Base-by-base conservation (phyloP, 805 yeast genomes). In the Vanderwaltozyma tropicalis region DNA sequence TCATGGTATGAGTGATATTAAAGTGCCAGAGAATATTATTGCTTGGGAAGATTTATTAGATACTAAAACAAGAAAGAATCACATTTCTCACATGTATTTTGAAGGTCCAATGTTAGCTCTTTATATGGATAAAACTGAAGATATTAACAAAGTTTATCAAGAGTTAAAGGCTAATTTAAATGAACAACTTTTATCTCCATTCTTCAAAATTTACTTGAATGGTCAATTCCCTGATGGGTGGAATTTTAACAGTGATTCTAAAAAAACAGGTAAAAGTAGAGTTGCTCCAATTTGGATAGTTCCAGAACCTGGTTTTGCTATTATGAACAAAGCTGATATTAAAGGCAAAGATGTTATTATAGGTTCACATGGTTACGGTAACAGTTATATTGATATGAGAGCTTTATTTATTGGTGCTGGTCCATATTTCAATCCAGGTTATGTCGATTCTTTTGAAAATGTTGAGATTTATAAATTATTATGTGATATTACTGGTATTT, bases 1-100 rank as follows among this genome's bases (percentile, higher is more conserved):
- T 57, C 96, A 87, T 55, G 96, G 96, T 10, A 87, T 86, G 95
- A 80, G 94, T 0, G 89, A 95, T 6, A 81, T 94, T 1, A 71
- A 84, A 1, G 72, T 43, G 22, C 41, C 45, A 8, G 41, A 77
- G 44, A 73, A 77, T 33, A 32, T 27, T 1, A 30, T 37, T 11
- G 11, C 74, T 43, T 58, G 88, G 42, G 95, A 86, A 55, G 92
- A 86, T 45, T 43, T 84, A 14, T 59, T 85, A 10, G 76, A 76
- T 48, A 42, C 71, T 42, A 49, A 56, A 2, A 46, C 38, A 5
- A 32, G 39, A 14, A 41, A 41, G 29, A 25, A 40, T 3, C 35
- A 39, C 28, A 32, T 48, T 15, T 37, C 42, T 7, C 46, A 41
- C 26, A 41, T 40, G 9, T 43, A 43, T 26, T 33, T 41, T 12